Percentiles rank a stretch among this genome's conserved stretches.
These are phyloP conservation scores for Thalassiosira mediterranea DNA, from an alignment of 352 stramenopile species.

Conservation along the genomic window DNA sequence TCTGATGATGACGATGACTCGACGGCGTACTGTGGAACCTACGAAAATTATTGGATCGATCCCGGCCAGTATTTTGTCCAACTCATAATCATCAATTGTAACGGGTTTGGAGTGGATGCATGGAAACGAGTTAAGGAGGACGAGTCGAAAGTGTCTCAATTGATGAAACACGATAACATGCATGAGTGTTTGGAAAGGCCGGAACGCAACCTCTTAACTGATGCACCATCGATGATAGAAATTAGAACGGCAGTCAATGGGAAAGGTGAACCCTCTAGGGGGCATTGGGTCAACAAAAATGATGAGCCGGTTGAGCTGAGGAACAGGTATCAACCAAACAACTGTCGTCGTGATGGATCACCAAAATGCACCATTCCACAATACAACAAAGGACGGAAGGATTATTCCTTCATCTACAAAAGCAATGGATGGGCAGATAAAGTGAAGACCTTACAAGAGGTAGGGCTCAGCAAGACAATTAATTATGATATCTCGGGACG, in stretches of 20 bases:
- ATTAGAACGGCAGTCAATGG: neutral
- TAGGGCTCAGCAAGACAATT: no score
- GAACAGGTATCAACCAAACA: neutral
- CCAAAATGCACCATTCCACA: neutral
- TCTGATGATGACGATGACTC: no score
- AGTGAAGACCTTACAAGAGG: neutral
- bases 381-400: neutral
- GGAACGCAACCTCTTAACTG: neutral
- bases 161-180: no score
- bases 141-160: no score
- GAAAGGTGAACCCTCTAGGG: neutral
- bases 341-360: neutral
- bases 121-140: no score
- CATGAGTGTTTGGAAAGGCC: constrained; percentile 1
- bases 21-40: no score
- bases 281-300: neutral
- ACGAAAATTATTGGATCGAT: no score
- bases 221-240: neutral
- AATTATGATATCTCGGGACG: no score
- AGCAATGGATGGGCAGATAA: neutral
- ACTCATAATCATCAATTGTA: no score
- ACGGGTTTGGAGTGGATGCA: no score
- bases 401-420: neutral
- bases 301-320: neutral
- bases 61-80: no score